A percentile compares a stretch with the other conserved stretches of the same genome.
phyloP scores from a whole-genome alignment of 306 rosid species.

The Myrica gale region DNA sequence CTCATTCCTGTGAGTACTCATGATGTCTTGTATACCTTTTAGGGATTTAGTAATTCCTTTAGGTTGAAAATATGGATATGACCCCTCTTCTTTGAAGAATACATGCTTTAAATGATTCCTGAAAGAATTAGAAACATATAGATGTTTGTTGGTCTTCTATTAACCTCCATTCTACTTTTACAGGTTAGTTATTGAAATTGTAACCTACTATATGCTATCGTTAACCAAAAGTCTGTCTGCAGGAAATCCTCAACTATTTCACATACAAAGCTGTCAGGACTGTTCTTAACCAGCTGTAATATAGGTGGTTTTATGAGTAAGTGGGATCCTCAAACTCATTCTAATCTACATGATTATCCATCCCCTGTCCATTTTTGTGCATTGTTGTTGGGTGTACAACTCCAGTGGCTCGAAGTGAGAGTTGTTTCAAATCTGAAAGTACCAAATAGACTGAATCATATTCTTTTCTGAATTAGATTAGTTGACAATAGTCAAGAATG shows the following conservation, averaged over 20 bases:
- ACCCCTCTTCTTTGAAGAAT: not conserved
- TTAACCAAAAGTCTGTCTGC: constrained; percentile 39
- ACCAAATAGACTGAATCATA: not conserved
- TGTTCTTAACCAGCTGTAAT: constrained; percentile 78
- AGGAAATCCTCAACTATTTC: constrained; percentile 93
- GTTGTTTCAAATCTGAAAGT: not conserved
- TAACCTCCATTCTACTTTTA: too few species aligned
- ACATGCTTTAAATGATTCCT: not conserved
- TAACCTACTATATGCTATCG: too few species aligned
- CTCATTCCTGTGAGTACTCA: not conserved
- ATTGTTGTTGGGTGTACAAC: not conserved
- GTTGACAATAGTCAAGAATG: not conserved
- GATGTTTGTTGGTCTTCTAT: too few species aligned
- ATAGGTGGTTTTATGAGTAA: constrained; percentile 91
- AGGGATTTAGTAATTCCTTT: not conserved
- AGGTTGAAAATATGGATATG: too few species aligned
- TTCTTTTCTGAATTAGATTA: not conserved
- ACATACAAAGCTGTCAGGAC: constrained; percentile 96
- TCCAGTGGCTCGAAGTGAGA: not conserved
- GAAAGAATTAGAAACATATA: not conserved
- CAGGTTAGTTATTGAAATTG: too few species aligned
- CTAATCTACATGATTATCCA: not conserved
- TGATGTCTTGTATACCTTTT: not conserved
- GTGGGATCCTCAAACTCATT: constrained; percentile 27
- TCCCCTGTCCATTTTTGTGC: not conserved